Percentiles rank a stretch among this genome's conserved stretches.
phyloP scores from a whole-genome alignment of 163 green algal species.

The Chlamydomonas reinhardtii region DNA sequence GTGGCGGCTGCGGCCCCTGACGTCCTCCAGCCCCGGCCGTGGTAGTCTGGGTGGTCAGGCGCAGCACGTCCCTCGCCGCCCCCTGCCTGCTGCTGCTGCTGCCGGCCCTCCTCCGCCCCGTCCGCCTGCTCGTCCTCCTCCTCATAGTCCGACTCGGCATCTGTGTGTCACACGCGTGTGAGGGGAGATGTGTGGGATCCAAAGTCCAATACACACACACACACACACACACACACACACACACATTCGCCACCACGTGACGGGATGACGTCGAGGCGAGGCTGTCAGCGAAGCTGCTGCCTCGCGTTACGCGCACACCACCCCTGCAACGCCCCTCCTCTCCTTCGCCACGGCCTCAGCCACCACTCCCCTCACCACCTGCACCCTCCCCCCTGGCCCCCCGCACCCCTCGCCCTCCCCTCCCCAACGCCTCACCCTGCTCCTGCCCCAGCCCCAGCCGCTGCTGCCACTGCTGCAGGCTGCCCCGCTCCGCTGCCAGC shows the following conservation, averaged over 20 bases:
- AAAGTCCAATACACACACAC: too few relatives aligned
- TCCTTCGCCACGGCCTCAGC: too few relatives aligned
- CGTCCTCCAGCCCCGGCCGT: slow-evolving; percentile 62
- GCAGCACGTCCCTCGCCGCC: neutral
- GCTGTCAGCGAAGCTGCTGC: too few relatives aligned
- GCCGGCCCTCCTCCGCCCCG: neutral
- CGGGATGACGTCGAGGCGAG: too few relatives aligned
- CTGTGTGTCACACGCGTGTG: too few relatives aligned
- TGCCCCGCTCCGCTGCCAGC: slow-evolving; percentile 59
- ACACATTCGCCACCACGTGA: too few relatives aligned
- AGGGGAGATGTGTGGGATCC: too few relatives aligned
- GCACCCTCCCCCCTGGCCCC: neutral
- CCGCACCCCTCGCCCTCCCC: neutral
- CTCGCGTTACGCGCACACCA: too few relatives aligned
- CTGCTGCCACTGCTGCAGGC: slow-evolving; percentile 61
- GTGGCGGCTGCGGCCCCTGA: too few relatives aligned
- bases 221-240: too few relatives aligned
- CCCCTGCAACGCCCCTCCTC: too few relatives aligned
- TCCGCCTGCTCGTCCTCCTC: slow-evolving; percentile 64
- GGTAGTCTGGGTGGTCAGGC: slow-evolving; percentile 70
- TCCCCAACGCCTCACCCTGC: neutral
- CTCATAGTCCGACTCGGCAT: slow-evolving; percentile 73
- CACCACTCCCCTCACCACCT: too few relatives aligned
- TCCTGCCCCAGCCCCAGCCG: slow-evolving; percentile 34
- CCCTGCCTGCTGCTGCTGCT: neutral